phyloP scores from a whole-genome alignment of 2,329 filamentous ascomycete species.

The Verticillium nonalfalfae region DNA sequence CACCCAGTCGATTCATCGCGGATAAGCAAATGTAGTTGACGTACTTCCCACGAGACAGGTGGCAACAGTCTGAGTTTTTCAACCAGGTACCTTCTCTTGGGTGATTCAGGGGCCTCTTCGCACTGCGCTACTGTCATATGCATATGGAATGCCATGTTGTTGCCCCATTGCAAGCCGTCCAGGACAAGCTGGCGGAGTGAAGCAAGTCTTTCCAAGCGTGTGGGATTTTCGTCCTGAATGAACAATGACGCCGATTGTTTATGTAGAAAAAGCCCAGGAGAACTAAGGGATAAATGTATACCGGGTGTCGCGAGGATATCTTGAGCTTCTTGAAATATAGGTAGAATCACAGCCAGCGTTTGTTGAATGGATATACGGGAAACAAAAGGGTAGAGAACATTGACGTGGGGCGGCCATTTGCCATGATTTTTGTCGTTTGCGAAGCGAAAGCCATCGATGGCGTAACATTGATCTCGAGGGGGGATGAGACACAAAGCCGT shows the following conservation, averaged over 20 bases:
- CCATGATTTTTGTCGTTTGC: conserved; percentile 55
- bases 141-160: conserved; percentile 25
- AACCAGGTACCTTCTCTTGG: conserved; percentile 42
- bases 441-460: conserved; percentile 48
- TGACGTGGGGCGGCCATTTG: conserved; percentile 62
- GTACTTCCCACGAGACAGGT: conserved; percentile 38
- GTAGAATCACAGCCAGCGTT: conserved; percentile 32
- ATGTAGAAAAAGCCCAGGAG: conserved; percentile 40
- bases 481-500: conserved; percentile 58
- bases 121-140: conserved; percentile 59
- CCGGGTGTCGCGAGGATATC: neutral
- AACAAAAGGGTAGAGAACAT: conserved; percentile 62
- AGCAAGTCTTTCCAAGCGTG: conserved; percentile 15
- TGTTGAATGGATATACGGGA: conserved; percentile 33
- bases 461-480: conserved; percentile 36
- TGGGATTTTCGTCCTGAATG: conserved; percentile 24
- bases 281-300: conserved; percentile 25
- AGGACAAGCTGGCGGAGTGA: conserved; percentile 27
- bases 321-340: conserved; percentile 1
- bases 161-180: conserved; percentile 24
- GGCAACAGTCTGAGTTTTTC: conserved; percentile 45
- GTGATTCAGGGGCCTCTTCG: conserved; percentile 30
- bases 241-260: conserved; percentile 44
- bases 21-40: conserved; percentile 44
- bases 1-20: conserved; percentile 28